Base-by-base conservation (phyloP, 768 basidiomycete species). In the Tylopilus subfusipes region DNA sequence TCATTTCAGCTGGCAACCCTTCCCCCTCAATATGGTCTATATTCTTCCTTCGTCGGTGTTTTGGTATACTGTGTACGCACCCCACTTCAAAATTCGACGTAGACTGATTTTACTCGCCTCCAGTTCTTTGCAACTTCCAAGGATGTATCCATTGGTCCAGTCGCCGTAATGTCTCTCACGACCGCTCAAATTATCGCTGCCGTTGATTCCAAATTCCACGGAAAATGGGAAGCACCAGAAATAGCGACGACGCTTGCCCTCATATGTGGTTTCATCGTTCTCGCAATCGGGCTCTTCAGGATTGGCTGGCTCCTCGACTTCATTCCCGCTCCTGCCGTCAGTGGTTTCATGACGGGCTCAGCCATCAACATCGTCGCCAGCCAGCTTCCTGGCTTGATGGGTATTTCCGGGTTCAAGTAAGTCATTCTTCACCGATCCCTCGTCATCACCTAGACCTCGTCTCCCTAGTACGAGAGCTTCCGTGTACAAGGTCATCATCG, bases 101-200 rank as follows among this genome's bases (percentile, higher is more conserved):
- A 0, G 2, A 5, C 19, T 45, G 13, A 60, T 18, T 5, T n/a
- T 14, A 9, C 29, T 31, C 30, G 34, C 40, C 42, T 34, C 38
- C 59, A 92, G 88, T 82, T 97, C 74, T 98, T 98, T 66, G 96
- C 94, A 21, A 98, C 97, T 0, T 92, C 92, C 27, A 98, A 98
- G 72, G 97, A 99, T 76, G 91, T 99, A 39, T 95, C 93, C n/a
- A 98, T 99, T 61, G 97, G 97, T 47, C 97, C 97, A 2, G 96
- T 98, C 61, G 96, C 97, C 9, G 96, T 99, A 68, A 97, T 99
- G 94, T 95, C 93, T 2, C 80, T 97, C 48, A 88, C 90, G 19
- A 83, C 85, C 18, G 80, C 91, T 9, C 84, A 91, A 68, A 84
- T 98, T 59, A 90, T 98, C 66, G 74, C 78, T 14, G 70, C 79